Evolutionary conservation across 495 filamentous ascomycete genomes (phyloP).

Genomic region (Annulohypoxylon maeteangense): DNA sequence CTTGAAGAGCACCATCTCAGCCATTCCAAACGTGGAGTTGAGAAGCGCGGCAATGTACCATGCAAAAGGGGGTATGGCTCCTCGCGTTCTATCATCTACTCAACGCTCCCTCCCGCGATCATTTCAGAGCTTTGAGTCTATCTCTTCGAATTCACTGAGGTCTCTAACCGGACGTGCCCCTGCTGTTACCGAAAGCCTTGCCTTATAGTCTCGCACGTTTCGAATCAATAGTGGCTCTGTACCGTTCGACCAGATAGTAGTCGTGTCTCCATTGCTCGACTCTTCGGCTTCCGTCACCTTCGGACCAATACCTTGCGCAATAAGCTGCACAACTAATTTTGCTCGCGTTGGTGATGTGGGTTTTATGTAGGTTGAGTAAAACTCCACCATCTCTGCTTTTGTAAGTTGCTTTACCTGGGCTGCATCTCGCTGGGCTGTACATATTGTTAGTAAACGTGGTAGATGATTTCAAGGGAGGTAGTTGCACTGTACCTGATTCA

Average conservation of each 20-base stretch:
- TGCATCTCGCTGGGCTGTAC: conserved; percentile 77
- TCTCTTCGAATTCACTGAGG: conserved; percentile 83
- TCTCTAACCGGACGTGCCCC: conserved; percentile 78
- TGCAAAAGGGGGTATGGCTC: conserved; percentile 37
- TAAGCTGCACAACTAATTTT: conserved; percentile 84
- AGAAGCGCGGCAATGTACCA: conserved; percentile 20
- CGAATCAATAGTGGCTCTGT: conserved; percentile 67
- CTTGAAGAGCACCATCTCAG: conserved; percentile 4
- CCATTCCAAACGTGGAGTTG: background rate
- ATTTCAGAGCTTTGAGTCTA: conserved; percentile 75
- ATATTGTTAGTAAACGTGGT: conserved; percentile 14
- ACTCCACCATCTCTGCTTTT: conserved; percentile 81
- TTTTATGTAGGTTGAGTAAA: conserved; percentile 80
- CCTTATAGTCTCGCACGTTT: conserved; percentile 81
- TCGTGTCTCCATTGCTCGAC: conserved; percentile 50
- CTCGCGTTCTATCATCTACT: conserved; percentile 31
- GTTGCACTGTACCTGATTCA: conserved; percentile 70
- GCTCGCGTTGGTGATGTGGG: conserved; percentile 77
- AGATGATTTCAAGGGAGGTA: background rate
- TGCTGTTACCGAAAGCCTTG: conserved; percentile 70
- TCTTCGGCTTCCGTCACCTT: conserved; percentile 54
- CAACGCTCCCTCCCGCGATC: conserved; percentile 10
- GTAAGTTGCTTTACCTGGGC: conserved; percentile 76
- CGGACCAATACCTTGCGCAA: conserved; percentile 70
- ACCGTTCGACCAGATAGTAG: conserved; percentile 50